These are phyloP conservation scores for Rhipidocladum racemiflorum DNA, from an alignment of 176 grass and related monocot genomes.

Conservation along the genomic window DNA sequence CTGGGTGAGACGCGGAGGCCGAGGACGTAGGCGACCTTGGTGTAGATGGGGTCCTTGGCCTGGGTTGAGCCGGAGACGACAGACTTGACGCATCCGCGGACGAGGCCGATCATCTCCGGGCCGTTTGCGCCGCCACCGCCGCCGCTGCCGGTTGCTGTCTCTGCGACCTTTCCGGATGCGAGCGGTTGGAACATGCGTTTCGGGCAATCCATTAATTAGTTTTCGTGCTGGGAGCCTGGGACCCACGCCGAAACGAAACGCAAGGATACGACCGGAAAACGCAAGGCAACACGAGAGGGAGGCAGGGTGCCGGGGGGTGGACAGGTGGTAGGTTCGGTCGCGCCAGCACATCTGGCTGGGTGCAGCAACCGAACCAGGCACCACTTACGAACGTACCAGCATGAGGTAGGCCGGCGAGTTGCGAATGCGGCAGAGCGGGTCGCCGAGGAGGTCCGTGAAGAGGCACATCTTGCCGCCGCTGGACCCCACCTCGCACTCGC, in stretches of 20 bases:
- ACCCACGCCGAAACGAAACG: constrained; percentile 24
- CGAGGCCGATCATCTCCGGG: constrained; percentile 63
- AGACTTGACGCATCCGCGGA: constrained; percentile 85
- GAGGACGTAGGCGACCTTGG: constrained; percentile 79
- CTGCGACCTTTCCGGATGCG: constrained; percentile 48
- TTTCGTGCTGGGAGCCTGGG: constrained; percentile 17
- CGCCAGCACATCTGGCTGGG: not conserved
- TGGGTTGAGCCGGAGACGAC: constrained; percentile 49
- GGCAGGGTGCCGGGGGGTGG: not conserved
- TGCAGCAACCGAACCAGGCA: not conserved
- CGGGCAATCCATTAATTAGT: constrained; percentile 8
- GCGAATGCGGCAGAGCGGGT: constrained; percentile 92
- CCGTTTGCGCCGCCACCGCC: constrained; percentile 18
- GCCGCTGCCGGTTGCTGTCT: constrained; percentile 26
- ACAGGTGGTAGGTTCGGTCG: constrained; percentile 28
- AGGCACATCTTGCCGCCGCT: constrained; percentile 61
- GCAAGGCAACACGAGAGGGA: not conserved
- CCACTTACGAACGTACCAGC: constrained; percentile 58
- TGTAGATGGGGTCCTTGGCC: constrained; percentile 38
- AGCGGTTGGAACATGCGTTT: constrained; percentile 46
- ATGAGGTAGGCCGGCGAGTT: constrained; percentile 78
- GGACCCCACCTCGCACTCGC: constrained; percentile 79
- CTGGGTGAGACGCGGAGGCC: constrained; percentile 80
- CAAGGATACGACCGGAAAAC: not conserved
- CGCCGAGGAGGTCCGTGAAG: constrained; percentile 91